Base-by-base conservation (phyloP, 2,329 filamentous ascomycete species). In the Pseudogymnoascus sp. region DNA sequence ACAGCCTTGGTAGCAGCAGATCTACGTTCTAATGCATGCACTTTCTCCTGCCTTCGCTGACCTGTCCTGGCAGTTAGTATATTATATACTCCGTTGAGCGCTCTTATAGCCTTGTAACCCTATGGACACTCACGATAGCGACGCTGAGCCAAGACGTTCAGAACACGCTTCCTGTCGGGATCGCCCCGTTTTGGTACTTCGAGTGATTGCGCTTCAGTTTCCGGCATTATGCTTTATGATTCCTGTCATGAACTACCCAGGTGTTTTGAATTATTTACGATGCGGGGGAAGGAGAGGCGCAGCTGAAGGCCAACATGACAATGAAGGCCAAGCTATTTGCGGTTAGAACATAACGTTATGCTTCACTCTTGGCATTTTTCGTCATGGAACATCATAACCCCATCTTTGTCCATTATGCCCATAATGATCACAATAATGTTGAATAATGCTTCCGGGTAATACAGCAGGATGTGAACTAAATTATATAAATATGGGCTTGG, bases 71-170 rank as follows among this genome's bases (percentile, higher is more conserved):
- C n/a, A 37, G 37, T 42, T n/a, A 56, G 43, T 23, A 23, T 28
- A 31, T 56, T 56, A 62, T 62, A 21, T 25, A 12, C 18, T 23
- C 23, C 23, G 23, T 5, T 18, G 3, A 5, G 14, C 1, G 23
- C 23, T 53, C 23, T 28, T 31, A 53, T 53, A 14, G 8, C 14
- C 14, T 2, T 31, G n/a, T 16, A 31, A 14, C 5, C 5, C 28
- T 31, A 11, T 53, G 60, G 40, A 21, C 23, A 23, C 62, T 63
- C 56, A 64, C 63, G 63, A 49, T 64, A 64, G 61, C 63, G 34
- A 18, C 63, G 63, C 46, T 64, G 63, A 14, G 63, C 63, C 12
- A 64, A 40, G 42, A 64, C 60, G 18, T 64, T 64, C n/a, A 64
- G 43, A 23, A 63, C 46, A 46, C 63, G 63, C 63, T 62, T 46